These are phyloP conservation scores for Emiliania huxleyi DNA, from an alignment of 78 protist species.

Conservation along the genomic window DNA sequence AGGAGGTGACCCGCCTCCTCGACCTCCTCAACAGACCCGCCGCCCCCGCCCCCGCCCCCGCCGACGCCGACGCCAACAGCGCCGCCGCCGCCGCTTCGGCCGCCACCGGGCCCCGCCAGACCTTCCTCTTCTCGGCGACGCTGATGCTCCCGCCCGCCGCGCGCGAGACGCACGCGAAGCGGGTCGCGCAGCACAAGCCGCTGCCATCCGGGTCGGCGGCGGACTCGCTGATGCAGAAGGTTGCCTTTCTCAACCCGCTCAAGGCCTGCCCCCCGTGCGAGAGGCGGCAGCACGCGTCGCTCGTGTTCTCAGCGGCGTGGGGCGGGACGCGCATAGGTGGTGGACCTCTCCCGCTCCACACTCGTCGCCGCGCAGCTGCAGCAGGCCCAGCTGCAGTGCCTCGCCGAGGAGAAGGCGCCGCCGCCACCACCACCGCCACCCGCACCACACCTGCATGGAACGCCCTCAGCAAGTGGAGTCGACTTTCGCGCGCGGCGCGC, in stretches of 20 bases:
- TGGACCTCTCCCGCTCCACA: neutral
- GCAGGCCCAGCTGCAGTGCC: slow-evolving; percentile 35
- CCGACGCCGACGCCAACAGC: neutral
- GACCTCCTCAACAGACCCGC: neutral
- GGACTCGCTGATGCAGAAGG: neutral
- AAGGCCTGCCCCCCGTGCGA: too few relatives aligned
- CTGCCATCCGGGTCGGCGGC: neutral
- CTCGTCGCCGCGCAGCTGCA: neutral
- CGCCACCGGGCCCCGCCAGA: neutral
- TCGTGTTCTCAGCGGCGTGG: too few relatives aligned
- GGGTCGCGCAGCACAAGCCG: neutral
- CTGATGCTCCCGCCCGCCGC: slow-evolving; percentile 15
- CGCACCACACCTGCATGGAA: too few relatives aligned
- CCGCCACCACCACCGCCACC: too few relatives aligned
- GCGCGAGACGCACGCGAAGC: neutral
- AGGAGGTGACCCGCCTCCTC: neutral
- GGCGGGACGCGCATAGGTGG: too few relatives aligned
- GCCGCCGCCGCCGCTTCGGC: neutral
- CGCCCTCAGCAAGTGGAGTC: too few relatives aligned
- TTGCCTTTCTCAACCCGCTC: neutral
- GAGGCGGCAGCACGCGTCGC: too few relatives aligned
- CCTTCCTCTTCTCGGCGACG: slow-evolving; percentile 40
- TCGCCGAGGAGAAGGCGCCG: slow-evolving; percentile 47
- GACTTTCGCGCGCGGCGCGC: too few relatives aligned
- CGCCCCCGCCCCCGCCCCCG: neutral